Percentiles rank a stretch among this genome's conserved stretches.
These are phyloP conservation scores for Chrysochromulina tobinii DNA, from an alignment of 78 protist species.

Conservation along the genomic window DNA sequence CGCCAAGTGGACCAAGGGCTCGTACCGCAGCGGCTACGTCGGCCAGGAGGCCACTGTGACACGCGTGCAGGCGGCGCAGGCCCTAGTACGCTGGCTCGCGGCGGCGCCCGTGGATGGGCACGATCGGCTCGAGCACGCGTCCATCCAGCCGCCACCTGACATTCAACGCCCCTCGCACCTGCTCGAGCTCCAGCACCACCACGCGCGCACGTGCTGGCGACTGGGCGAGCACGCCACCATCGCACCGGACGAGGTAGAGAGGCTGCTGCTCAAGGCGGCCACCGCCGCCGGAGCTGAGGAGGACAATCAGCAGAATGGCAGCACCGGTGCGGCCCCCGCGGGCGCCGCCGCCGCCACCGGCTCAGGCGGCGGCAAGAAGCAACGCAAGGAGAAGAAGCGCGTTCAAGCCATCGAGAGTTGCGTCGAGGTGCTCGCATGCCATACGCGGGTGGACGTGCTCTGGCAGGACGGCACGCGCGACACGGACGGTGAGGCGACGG, in stretches of 20 bases:
- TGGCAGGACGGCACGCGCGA: conserved; percentile 6
- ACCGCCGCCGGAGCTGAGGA: background rate
- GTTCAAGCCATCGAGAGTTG: background rate
- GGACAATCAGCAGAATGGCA: too few relatives aligned
- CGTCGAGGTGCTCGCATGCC: background rate
- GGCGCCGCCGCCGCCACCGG: background rate
- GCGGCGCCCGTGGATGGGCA: background rate
- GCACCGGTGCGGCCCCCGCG: too few relatives aligned
- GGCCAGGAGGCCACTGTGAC: background rate
- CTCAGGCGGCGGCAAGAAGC: background rate
- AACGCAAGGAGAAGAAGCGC: background rate
- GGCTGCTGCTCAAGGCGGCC: background rate
- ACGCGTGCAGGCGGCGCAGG: conserved; percentile 2
- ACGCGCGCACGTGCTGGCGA: background rate
- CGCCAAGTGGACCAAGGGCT: conserved; percentile 4
- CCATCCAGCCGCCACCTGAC: background rate
- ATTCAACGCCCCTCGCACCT: background rate
- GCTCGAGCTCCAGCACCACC: conserved; percentile 9
- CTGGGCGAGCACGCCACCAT: conserved; percentile 2
- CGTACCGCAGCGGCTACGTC: background rate
- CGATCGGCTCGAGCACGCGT: background rate
- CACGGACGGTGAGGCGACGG: background rate
- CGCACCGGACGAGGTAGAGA: background rate
- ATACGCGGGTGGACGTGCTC: conserved; percentile 5
- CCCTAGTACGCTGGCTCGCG: background rate